These are phyloP conservation scores for Candida orba DNA, from an alignment of 805 yeast species.

Conservation along the genomic window DNA sequence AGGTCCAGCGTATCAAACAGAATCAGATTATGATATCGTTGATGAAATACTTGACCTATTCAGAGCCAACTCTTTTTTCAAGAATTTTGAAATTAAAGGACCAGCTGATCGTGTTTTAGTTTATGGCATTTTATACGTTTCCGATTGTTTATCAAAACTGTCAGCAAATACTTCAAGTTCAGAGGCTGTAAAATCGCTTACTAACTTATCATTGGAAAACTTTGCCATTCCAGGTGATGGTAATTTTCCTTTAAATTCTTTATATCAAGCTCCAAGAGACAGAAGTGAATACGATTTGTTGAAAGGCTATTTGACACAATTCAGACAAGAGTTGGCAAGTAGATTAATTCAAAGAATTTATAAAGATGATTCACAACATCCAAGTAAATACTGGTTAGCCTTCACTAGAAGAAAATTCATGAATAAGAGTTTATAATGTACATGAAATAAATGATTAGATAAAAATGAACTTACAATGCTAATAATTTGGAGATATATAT, in stretches of 20 bases:
- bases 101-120: conserved; percentile 89
- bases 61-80: conserved; percentile 93
- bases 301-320: conserved; percentile 78
- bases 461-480: not conserved
- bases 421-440: conserved; percentile 70
- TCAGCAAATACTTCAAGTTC: conserved; percentile 38
- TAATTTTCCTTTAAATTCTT: conserved; percentile 83
- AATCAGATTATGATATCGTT: conserved; percentile 76
- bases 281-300: conserved; percentile 73
- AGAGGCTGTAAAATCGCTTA: conserved; percentile 64
- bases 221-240: conserved; percentile 93
- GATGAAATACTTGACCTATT: conserved; percentile 90
- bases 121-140: conserved; percentile 85
- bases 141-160: conserved; percentile 73
- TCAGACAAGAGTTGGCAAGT: conserved; percentile 87
- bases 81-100: conserved; percentile 94
- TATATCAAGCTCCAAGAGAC: conserved; percentile 66
- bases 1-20: conserved; percentile 85
- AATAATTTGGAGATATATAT: not conserved
- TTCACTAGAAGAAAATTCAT: conserved; percentile 91
- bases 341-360: conserved; percentile 73
- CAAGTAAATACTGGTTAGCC: conserved; percentile 93
- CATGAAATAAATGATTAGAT: not conserved
- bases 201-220: conserved; percentile 79
- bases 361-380: conserved; percentile 46